Evolutionary conservation across 2,329 filamentous ascomycete species (phyloP), one percentile per base, ranked within the genome.

Genomic region (Talaromyces sp.): DNA sequence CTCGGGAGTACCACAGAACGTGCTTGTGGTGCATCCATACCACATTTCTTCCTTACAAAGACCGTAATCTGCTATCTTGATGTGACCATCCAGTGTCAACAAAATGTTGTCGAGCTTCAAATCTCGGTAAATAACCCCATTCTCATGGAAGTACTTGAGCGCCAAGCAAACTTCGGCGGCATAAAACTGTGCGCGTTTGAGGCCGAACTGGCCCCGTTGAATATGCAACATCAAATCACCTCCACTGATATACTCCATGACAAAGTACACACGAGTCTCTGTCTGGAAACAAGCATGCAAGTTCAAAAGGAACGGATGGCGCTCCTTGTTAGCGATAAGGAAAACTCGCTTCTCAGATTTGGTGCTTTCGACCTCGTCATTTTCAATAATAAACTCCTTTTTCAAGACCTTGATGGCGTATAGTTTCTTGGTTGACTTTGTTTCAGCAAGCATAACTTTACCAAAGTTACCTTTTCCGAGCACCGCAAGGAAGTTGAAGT

Each of bases 11-110:
- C 95, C 95, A 73, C 95, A 99, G 81, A 99, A 99, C 8, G 95
- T 99, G 78, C 93, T 93, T 0, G 95, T 99, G 2, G 90, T 97
- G 59, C 90, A 93, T 50, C 92, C 92, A 73, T 96, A 99, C 93
- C 93, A 99, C 95, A 99, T 99, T 69, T 99, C 93, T 74, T 99
- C 95, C 78, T 99, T 99, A 81, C 96, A 99, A 55, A 99, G 85
- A 85, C 95, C 95, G 74, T 96, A 99, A 83, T 99, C 95, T 58
- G 86, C 95, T 81, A 99, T 92, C 83, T 98, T 98, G 81, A 99
- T 96, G 75, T 99, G 95, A 27, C 95, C 95, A 71, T 99, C 95
- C 52, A 96, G 82, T 1, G 92, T 96, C 70, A 99, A 81, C 53
- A 99, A 84, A 72, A 99, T 99, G 75, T 99, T 91, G 75, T 91